Evolutionary conservation across 768 basidiomycete genomes (phyloP).

Genomic region (Agaricus blazei): DNA sequence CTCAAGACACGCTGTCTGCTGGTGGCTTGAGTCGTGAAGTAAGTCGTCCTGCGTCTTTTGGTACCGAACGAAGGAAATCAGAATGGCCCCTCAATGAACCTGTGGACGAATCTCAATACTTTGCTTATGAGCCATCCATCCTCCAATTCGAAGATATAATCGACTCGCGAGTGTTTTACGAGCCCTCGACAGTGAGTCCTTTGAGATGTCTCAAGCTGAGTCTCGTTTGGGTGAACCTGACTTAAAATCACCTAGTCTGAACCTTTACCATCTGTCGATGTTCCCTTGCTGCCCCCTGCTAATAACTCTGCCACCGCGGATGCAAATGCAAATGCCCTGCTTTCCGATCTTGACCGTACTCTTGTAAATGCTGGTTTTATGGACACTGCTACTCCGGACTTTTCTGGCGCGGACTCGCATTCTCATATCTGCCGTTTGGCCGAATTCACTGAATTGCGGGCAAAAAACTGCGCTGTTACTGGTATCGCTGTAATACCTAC

Average conservation of each 20-base stretch:
- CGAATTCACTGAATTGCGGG: slow-evolving; percentile 36
- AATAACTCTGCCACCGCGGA: not conserved
- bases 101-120: not conserved
- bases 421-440: slow-evolving; percentile 27
- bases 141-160: not conserved
- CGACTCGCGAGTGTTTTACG: not conserved
- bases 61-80: no score
- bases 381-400: not conserved
- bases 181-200: not conserved
- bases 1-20: not conserved
- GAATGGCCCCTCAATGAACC: not conserved
- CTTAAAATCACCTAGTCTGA: not conserved
- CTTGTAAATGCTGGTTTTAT: not conserved
- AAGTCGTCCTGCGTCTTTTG: no score
- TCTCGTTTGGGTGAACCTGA: not conserved
- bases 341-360: not conserved
- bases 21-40: not conserved
- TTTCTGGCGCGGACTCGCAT: slow-evolving; percentile 17
- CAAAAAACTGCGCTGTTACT: slow-evolving; percentile 24
- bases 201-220: not conserved
- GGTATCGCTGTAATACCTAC: slow-evolving; percentile 2
- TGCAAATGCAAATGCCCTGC: not conserved
- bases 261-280: not conserved
- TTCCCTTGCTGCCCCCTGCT: not conserved
- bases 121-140: slow-evolving; percentile 4